Conservation (phyloP, 345 rosid species). For the Lepidium aucheri region DNA sequence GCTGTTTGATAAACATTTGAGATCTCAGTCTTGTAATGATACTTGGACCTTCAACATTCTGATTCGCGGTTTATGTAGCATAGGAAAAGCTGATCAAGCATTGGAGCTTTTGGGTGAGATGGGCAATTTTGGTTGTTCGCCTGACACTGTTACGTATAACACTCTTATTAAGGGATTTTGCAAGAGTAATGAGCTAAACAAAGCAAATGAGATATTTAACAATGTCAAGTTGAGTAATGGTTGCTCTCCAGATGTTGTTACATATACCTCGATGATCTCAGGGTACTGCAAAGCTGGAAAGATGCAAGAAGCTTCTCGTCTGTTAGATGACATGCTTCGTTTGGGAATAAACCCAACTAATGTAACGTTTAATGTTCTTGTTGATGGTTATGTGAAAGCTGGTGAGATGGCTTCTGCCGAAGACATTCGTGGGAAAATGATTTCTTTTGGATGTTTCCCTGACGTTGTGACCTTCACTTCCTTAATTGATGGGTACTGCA, state of each 20-base stretch:
- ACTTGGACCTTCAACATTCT: slow-evolving; percentile 72
- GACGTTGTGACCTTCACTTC: slow-evolving; percentile 79
- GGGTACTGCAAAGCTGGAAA: slow-evolving; percentile 67
- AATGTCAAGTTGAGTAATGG: slow-evolving; percentile 30
- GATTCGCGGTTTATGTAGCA: slow-evolving; percentile 56
- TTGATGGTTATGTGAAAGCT: slow-evolving; percentile 72
- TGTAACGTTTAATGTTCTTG: slow-evolving; percentile 70
- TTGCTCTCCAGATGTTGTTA: slow-evolving; percentile 48
- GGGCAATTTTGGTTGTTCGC: slow-evolving; percentile 50
- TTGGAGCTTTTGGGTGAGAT: slow-evolving; percentile 46
- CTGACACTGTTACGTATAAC: slow-evolving; percentile 63
- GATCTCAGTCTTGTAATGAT: slow-evolving; percentile 38
- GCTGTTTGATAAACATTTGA: slow-evolving; percentile 40
- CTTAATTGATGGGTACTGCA: slow-evolving; percentile 78
- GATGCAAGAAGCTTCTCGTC: slow-evolving; percentile 51
- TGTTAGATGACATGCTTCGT: slow-evolving; percentile 53
- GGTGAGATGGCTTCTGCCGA: slow-evolving; percentile 51
- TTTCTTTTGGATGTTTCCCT: slow-evolving; percentile 39
- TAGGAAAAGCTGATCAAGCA: slow-evolving; percentile 42
- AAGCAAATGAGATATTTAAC: slow-evolving; percentile 44
- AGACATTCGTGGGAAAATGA: slow-evolving; percentile 43
- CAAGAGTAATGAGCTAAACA: slow-evolving; percentile 45
- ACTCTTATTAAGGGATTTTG: slow-evolving; percentile 72
- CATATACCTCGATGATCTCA: slow-evolving; percentile 65
- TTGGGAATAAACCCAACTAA: slow-evolving; percentile 43